phyloP scores from a whole-genome alignment of 2,329 filamentous ascomycete genomes.

The Coleophoma eucalyptorum region DNA sequence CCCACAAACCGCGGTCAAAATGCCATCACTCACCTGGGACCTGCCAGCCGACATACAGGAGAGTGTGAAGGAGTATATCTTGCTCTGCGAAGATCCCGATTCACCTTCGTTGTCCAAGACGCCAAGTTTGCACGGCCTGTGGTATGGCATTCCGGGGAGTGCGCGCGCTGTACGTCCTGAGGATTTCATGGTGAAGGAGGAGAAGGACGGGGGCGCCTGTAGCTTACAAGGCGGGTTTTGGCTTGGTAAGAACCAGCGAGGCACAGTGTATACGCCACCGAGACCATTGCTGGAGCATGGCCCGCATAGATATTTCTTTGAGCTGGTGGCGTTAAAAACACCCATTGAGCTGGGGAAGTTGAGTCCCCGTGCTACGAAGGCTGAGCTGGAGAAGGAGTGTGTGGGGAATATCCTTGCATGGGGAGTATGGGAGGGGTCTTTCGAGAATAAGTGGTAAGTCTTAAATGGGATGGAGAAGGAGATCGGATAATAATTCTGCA shows the following conservation, averaged over 20 bases:
- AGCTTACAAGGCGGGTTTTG: constrained; percentile 22
- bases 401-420: constrained; percentile 26
- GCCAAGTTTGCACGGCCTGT: constrained; percentile 24
- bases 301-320: constrained; percentile 28
- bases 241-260: constrained; percentile 22
- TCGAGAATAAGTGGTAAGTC: constrained; percentile 12
- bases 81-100: constrained; percentile 28
- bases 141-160: constrained; percentile 26
- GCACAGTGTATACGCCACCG: constrained; percentile 22
- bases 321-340: constrained; percentile 25
- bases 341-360: constrained; percentile 15
- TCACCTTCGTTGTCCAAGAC: constrained; percentile 15
- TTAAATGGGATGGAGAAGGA: too few species aligned
- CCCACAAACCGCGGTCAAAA: not conserved
- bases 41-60: constrained; percentile 4
- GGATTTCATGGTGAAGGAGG: constrained; percentile 1
- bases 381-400: constrained; percentile 24
- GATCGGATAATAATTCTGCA: too few species aligned
- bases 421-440: constrained; percentile 28
- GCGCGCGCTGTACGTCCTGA: constrained; percentile 10
- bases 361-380: constrained; percentile 15
- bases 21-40: constrained; percentile 3
- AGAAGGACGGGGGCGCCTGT: not conserved
- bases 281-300: constrained; percentile 27
- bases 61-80: constrained; percentile 10